Conservation (phyloP, 2,329 filamentous ascomycete genomes). For the Ceratocystiopsis brevicomis region DNA sequence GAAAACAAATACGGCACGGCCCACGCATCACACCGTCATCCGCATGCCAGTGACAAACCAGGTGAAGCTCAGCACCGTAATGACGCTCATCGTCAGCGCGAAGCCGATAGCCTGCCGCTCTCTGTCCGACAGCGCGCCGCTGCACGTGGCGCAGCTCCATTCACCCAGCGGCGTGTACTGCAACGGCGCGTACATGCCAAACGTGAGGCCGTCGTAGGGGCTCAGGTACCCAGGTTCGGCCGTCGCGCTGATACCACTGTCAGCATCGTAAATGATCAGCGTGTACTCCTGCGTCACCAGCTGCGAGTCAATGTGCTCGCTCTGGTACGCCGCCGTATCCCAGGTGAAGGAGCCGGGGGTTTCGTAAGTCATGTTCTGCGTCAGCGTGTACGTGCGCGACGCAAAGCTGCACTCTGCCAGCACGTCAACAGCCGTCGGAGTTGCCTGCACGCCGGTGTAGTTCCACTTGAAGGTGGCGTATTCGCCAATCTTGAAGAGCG, state of each 20-base stretch:
- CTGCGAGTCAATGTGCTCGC: conserved; percentile 24
- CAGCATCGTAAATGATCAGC: conserved; percentile 41
- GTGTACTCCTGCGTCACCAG: conserved; percentile 39
- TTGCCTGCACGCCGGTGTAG: conserved; percentile 40
- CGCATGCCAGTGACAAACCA: conserved; percentile 40
- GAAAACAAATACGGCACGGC: not conserved
- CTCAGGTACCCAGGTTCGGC: conserved; percentile 37
- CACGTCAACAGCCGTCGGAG: conserved; percentile 41
- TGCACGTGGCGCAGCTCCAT: conserved; percentile 40
- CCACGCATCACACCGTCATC: conserved; percentile 9
- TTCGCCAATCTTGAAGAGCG: conserved; percentile 42
- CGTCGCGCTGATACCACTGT: conserved; percentile 27
- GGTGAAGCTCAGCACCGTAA: conserved; percentile 41
- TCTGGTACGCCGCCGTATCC: conserved; percentile 34
- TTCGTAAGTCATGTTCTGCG: conserved; percentile 41
- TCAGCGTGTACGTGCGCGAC: conserved; percentile 38
- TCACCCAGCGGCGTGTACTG: conserved; percentile 31
- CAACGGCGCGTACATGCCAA: conserved; percentile 37
- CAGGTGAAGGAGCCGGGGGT: conserved; percentile 33
- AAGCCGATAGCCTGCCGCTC: conserved; percentile 30
- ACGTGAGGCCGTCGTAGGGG: conserved; percentile 27
- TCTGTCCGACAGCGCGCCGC: conserved; percentile 26
- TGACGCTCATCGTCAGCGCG: conserved; percentile 31
- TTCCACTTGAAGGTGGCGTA: conserved; percentile 44
- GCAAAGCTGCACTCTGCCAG: conserved; percentile 35